Percentiles rank a stretch among this genome's conserved stretches.
Evolutionary conservation across 345 rosid genomes (phyloP).

Genomic region (Salix dunnii): DNA sequence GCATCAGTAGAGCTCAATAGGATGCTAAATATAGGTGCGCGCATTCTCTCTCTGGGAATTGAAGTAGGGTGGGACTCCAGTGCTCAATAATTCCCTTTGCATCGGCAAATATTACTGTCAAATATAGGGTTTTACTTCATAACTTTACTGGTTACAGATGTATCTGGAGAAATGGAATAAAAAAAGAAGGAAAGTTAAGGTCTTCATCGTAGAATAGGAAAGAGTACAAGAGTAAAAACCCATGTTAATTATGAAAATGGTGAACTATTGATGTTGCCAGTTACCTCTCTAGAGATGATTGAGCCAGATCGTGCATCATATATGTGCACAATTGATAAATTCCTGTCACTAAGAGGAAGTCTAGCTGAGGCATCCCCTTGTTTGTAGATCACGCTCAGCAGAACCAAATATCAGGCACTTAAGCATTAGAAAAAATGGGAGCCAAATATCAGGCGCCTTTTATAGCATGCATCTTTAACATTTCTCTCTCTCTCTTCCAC

Average conservation of each 20-base stretch:
- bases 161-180: conserved; percentile 35
- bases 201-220: background rate
- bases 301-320: too few relatives aligned
- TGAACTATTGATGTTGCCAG: background rate
- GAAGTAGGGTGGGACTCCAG: conserved; percentile 71
- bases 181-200: background rate
- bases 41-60: conserved; percentile 84
- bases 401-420: too few relatives aligned
- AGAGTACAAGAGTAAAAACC: background rate
- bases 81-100: conserved; percentile 82
- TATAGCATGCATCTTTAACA: too few relatives aligned
- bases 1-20: background rate
- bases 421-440: too few relatives aligned
- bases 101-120: conserved; percentile 83
- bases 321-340: too few relatives aligned
- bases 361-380: too few relatives aligned
- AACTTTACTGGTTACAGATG: conserved; percentile 57
- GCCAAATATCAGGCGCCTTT: too few relatives aligned
- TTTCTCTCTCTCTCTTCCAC: too few relatives aligned
- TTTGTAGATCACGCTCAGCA: too few relatives aligned
- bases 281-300: too few relatives aligned
- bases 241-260: background rate
- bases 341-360: too few relatives aligned
- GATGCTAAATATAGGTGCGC: conserved; percentile 19
- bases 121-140: conserved; percentile 74